Evolutionary conservation across 2,329 filamentous ascomycete genomes (phyloP).

Genomic region (Penicillium sp.): DNA sequence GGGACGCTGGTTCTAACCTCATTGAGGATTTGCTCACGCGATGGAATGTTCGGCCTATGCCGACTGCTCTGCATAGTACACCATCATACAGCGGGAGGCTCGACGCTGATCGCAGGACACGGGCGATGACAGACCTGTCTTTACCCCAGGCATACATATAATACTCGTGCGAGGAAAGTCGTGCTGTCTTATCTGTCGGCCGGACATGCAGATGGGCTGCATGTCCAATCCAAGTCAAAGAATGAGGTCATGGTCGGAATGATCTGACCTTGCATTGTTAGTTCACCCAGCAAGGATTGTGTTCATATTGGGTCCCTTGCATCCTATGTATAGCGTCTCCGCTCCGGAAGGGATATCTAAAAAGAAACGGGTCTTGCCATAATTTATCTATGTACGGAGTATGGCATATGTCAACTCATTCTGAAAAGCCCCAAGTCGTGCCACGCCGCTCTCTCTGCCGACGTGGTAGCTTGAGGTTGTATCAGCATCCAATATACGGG

Average conservation of each 20-base stretch:
- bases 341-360: neutral
- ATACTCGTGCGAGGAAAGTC: neutral
- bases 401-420: neutral
- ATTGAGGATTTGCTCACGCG: slow-evolving; percentile 2
- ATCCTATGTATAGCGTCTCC: neutral
- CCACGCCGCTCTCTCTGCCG: neutral
- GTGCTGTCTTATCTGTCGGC: neutral
- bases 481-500: slow-evolving; percentile 8
- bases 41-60: slow-evolving; percentile 9
- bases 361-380: neutral
- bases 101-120: slow-evolving; percentile 9
- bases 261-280: neutral
- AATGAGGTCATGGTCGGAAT: slow-evolving; percentile 7
- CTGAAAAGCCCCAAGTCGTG: neutral
- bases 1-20: neutral
- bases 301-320: slow-evolving; percentile 8
- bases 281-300: slow-evolving; percentile 2
- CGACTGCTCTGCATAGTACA: neutral
- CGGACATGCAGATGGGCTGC: neutral
- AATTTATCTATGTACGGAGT: neutral
- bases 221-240: neutral
- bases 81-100: neutral
- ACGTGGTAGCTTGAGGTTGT: slow-evolving; percentile 18
- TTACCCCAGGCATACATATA: neutral
- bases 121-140: neutral